A percentile compares a stretch with the other conserved stretches of the same genome.
Evolutionary conservation across 768 basidiomycete genomes (phyloP).

Genomic region (Vararia minispora): DNA sequence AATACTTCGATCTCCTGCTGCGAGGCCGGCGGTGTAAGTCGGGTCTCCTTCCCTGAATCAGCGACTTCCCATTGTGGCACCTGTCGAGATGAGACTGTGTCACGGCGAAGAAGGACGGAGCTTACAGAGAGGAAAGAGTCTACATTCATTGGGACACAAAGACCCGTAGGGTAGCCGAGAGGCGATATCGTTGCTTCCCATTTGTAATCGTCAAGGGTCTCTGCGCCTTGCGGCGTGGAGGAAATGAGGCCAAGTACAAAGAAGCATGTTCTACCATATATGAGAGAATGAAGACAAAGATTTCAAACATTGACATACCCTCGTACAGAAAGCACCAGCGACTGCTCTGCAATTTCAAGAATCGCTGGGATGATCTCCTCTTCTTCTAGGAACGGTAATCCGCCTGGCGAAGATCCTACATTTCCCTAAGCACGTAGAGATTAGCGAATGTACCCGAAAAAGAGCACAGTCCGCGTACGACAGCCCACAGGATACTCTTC

Average conservation of each 20-base stretch:
- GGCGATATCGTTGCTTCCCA: constrained; percentile 92
- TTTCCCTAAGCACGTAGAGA: constrained; percentile 54
- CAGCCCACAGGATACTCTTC: constrained; percentile 95
- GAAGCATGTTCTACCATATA: constrained; percentile 74
- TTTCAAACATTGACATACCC: constrained; percentile 47
- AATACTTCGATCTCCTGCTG: constrained; percentile 75
- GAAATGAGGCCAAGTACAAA: constrained; percentile 91
- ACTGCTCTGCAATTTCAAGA: constrained; percentile 84
- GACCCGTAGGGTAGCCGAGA: constrained; percentile 75
- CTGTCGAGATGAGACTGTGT: constrained; percentile 25
- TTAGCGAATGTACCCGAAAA: not conserved
- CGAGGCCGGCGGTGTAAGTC: constrained; percentile 52
- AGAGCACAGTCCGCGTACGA: constrained; percentile 35
- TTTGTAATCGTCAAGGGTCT: constrained; percentile 82
- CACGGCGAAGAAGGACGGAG: not conserved
- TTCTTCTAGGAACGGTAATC: constrained; percentile 91
- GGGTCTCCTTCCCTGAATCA: constrained; percentile 24
- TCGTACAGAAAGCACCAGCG: constrained; percentile 80
- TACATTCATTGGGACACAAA: constrained; percentile 84
- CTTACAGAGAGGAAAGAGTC: constrained; percentile 71
- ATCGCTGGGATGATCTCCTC: constrained; percentile 89
- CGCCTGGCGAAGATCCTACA: constrained; percentile 82
- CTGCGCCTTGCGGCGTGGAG: constrained; percentile 83
- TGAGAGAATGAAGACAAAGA: not conserved
- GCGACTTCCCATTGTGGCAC: constrained; percentile 56